Evolutionary conservation across 371 early-diverging fungal species (phyloP), one percentile per base, ranked within the genome.

Genomic region (Actinomucor elegans): DNA sequence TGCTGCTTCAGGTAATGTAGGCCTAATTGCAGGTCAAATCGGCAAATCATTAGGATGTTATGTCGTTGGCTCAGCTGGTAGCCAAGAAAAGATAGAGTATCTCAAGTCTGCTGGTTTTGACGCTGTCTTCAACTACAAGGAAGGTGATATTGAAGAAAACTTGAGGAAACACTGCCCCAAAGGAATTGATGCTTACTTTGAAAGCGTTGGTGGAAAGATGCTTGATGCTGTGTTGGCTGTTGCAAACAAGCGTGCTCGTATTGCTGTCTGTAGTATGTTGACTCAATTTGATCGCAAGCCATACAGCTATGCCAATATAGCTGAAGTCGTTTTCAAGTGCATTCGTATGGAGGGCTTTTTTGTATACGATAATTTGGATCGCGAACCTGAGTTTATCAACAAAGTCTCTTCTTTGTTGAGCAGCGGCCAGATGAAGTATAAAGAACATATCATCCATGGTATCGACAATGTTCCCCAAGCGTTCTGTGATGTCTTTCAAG

Each of bases 121-220:
- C 67, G 87, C 56, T 4, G 94, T 83, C 6, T 90, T 93, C 80
- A 91, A 91, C 75, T 91, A 92, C 81, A 91, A 90, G 72, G 87
- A 81, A 2, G 69, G 71, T 20, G 80, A 78, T 38, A 66, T 48
- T 17, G 51, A 57, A n/a, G 60, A 59, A 0, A 73, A 71, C 17
- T 66, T 88, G 23, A 35, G 32, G 0, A 69, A 83, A 59, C 51
- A 65, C 6, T 81, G 81, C 17, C 87, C 86, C 15, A 72, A 80
- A 1, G 93, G 91, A 26, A 78, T 91, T 32, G 89, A 90, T 50
- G 73, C 86, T 34, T 88, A 88, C 65, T 54, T 47, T 63, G 88
- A 89, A 42, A 74, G 84, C 50, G 88, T 90, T n/a, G 87, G 88
- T 42, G 89, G 88, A 33, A 77, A 81, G 57, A 81, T 78, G 69